Evolutionary conservation across 306 rosid species (phyloP).

Genomic region (Prunus mira): DNA sequence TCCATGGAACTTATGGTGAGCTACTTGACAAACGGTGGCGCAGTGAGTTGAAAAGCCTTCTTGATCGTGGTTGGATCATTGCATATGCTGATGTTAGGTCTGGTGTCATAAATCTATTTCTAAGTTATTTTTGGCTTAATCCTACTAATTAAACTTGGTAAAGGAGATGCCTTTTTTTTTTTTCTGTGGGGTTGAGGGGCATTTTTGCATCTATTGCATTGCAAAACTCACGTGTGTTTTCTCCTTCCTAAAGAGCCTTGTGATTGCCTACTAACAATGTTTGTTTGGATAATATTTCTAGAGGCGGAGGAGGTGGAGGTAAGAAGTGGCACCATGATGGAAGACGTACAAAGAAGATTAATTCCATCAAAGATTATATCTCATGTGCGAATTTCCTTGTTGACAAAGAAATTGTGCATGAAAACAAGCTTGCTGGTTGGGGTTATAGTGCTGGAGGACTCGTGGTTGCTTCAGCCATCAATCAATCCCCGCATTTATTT

Average conservation of each 20-base stretch:
- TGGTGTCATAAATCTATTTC: constrained; percentile 23
- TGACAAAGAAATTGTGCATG: constrained; percentile 60
- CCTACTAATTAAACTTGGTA: neutral
- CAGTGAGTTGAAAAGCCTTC: constrained; percentile 85
- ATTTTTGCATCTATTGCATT: neutral
- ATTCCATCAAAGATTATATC: constrained; percentile 75
- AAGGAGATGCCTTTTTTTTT: neutral
- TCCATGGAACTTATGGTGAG: constrained; percentile 93
- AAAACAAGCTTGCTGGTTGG: constrained; percentile 79
- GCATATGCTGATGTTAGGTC: constrained; percentile 97
- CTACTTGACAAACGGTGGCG: constrained; percentile 87
- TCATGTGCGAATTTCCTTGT: constrained; percentile 80
- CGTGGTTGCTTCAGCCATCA: constrained; percentile 87
- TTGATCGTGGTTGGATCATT: constrained; percentile 89
- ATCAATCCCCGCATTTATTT: constrained; percentile 70
- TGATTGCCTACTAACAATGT: constrained; percentile 2
- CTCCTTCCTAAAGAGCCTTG: neutral
- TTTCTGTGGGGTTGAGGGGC: constrained; percentile 2
- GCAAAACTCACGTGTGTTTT: neutral
- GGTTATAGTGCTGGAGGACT: constrained; percentile 96
- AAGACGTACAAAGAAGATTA: constrained; percentile 56
- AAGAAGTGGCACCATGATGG: constrained; percentile 89
- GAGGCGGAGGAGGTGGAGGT: constrained; percentile 96
- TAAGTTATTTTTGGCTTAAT: constrained; percentile 8
- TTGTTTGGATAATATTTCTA: constrained; percentile 36